Conservation (phyloP, 768 basidiomycete genomes). For the Rhodosporidiobolus sp. region DNA sequence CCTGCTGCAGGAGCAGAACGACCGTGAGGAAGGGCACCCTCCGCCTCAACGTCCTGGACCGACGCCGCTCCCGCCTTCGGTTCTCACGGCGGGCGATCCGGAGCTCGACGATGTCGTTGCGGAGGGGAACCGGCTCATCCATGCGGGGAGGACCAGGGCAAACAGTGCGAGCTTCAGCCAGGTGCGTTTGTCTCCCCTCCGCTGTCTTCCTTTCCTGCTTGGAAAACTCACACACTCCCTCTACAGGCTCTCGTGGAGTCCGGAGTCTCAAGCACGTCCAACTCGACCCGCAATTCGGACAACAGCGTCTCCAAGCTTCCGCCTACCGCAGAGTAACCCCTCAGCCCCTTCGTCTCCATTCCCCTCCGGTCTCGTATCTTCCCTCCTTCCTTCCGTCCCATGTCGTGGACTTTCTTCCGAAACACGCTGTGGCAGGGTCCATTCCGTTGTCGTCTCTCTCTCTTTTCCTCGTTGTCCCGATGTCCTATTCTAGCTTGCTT, state of each 20-base stretch:
- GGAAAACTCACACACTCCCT: background rate
- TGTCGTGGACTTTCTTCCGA: background rate
- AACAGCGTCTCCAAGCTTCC: background rate
- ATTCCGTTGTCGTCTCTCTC: background rate
- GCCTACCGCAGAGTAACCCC: background rate
- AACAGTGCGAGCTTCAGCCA: conserved; percentile 15
- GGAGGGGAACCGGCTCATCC: conserved; percentile 21
- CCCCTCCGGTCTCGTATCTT: background rate
- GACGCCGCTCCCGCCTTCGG: conserved; percentile 21
- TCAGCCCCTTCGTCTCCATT: background rate
- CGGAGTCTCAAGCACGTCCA: background rate
- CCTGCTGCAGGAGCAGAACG: conserved; percentile 16
- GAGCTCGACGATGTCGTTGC: conserved; percentile 26
- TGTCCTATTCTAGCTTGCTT: background rate
- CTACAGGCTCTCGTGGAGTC: conserved; percentile 15
- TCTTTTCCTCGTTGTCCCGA: background rate
- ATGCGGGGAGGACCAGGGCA: conserved; percentile 4
- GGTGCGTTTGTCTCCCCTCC: conserved; percentile 2
- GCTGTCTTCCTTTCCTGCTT: too few relatives aligned
- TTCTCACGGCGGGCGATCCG: background rate
- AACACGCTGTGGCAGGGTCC: background rate
- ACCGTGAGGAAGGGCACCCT: background rate
- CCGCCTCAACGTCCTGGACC: conserved; percentile 20
- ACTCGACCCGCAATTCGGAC: conserved; percentile 3
- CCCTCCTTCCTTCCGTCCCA: background rate